phyloP scores from a whole-genome alignment of 345 rosid genomes.

The Pistacia integerrima region DNA sequence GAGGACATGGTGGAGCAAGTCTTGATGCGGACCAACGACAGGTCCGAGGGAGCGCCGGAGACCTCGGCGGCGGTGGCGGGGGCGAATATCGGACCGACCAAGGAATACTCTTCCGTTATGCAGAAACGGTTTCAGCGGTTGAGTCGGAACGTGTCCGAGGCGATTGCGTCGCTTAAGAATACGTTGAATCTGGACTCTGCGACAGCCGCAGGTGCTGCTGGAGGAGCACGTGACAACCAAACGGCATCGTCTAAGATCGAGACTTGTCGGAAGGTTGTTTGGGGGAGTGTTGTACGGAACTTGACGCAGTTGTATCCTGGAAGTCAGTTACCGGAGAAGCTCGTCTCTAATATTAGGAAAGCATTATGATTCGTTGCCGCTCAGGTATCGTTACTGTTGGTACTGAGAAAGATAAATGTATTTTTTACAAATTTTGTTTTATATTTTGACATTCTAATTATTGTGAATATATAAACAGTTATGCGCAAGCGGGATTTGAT shows the following conservation, averaged over 20 bases:
- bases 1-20: slow-evolving; percentile 96
- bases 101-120: slow-evolving; percentile 51
- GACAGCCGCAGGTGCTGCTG: slow-evolving; percentile 32
- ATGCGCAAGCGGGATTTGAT: slow-evolving; percentile 87
- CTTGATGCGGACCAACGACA: slow-evolving; percentile 74
- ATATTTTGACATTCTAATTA: not conserved
- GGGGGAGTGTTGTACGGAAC: slow-evolving; percentile 92
- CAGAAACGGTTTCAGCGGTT: slow-evolving; percentile 82
- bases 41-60: slow-evolving; percentile 60
- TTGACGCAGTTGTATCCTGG: slow-evolving; percentile 92
- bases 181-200: slow-evolving; percentile 76
- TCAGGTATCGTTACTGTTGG: slow-evolving; percentile 53
- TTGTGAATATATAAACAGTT: slow-evolving; percentile 47
- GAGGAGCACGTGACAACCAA: slow-evolving; percentile 12
- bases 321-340: slow-evolving; percentile 94
- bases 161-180: slow-evolving; percentile 85
- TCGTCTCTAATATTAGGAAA: slow-evolving; percentile 84
- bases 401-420: slow-evolving; percentile 14
- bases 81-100: not conserved
- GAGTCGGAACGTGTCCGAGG: slow-evolving; percentile 84
- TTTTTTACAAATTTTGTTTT: too few relatives aligned
- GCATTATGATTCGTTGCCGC: slow-evolving; percentile 95
- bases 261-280: slow-evolving; percentile 65
- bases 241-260: slow-evolving; percentile 39
- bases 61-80: slow-evolving; percentile 18